Evolutionary conservation across 345 rosid species (phyloP), one percentile per base, ranked within the genome.

Genomic region (Xanthoceras sorbifolium): DNA sequence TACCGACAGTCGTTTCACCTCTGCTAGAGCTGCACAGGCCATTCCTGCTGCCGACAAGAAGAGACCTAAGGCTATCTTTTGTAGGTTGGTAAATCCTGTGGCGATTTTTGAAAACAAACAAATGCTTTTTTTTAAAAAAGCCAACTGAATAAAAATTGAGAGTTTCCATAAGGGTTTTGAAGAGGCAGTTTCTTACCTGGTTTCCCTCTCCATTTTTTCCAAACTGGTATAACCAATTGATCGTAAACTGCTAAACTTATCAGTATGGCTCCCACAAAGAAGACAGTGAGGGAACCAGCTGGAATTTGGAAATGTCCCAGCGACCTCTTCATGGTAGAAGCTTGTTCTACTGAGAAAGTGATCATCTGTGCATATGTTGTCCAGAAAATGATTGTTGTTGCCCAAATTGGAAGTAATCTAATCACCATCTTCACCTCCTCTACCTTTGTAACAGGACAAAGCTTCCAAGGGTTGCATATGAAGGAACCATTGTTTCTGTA

Each of bases 291-390:
- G 28, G 94, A 90, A 67, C 90, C 97, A 2, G 94, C 89, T 6
- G 97, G 94, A 40, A 92, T 87, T 66, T 71, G 64, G 80, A 92
- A 88, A 26, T 75, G 72, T 44, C 87, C 84, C 2, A 90, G 6
- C 50, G 75, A 61, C 69, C 90, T 86, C 72, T 83, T 78, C 97
- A 92, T 92, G 71, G 90, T 88, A n/a, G 90, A 64, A 72, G 93
- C 94, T 85, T 92, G 97, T 48, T 87, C 88, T 74, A 92, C 90
- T 2, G 94, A 89, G 85, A 90, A 89, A 32, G 94, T 89, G 64
- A 83, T 87, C 90, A 89, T 87, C 82, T 92, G 93, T 8, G 94
- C 92, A 75, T 86, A 81, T 62, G 88, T 83, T 20, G 92, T 84
- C 89, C 87, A 88, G 26, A 90, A 90, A 1, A 90, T 70, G 59